Evolutionary conservation across 2,329 filamentous ascomycete species (phyloP).

Genomic region (Pyrenophora graminea): DNA sequence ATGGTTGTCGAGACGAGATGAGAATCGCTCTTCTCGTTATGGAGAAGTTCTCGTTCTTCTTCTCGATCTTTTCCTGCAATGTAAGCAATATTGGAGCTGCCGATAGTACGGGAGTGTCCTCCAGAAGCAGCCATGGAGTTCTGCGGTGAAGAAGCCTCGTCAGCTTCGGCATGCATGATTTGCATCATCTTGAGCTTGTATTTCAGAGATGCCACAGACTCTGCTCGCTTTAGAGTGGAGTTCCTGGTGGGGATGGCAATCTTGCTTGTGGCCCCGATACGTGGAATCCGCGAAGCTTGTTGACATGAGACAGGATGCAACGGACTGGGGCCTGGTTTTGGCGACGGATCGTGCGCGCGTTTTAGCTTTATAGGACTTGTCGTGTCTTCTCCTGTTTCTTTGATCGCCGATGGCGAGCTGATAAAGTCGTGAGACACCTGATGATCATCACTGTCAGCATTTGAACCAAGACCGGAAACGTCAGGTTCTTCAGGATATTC

Average conservation of each 20-base stretch:
- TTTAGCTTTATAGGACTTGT: conserved; percentile 18
- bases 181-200: background rate
- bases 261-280: conserved; percentile 12
- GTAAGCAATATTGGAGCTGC: conserved; percentile 27
- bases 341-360: conserved; percentile 13
- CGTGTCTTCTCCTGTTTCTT: conserved; percentile 2
- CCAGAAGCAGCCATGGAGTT: background rate
- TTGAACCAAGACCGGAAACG: conserved; percentile 9
- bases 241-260: conserved; percentile 8
- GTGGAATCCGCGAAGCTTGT: conserved; percentile 35
- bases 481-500: conserved; percentile 15
- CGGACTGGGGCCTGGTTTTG: background rate
- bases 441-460: conserved; percentile 21
- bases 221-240: conserved; percentile 22
- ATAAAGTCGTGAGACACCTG: conserved; percentile 9
- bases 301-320: conserved; percentile 9
- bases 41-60: background rate
- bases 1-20: too few species aligned
- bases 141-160: conserved; percentile 8
- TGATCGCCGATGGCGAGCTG: background rate
- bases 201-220: conserved; percentile 17
- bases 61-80: conserved; percentile 4
- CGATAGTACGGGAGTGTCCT: conserved; percentile 30
- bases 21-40: too few species aligned
- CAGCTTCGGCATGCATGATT: background rate